Percentiles rank a stretch among this genome's conserved stretches.
Conservation (phyloP, 768 basidiomycete genomes). For the Boletellus ananas region DNA sequence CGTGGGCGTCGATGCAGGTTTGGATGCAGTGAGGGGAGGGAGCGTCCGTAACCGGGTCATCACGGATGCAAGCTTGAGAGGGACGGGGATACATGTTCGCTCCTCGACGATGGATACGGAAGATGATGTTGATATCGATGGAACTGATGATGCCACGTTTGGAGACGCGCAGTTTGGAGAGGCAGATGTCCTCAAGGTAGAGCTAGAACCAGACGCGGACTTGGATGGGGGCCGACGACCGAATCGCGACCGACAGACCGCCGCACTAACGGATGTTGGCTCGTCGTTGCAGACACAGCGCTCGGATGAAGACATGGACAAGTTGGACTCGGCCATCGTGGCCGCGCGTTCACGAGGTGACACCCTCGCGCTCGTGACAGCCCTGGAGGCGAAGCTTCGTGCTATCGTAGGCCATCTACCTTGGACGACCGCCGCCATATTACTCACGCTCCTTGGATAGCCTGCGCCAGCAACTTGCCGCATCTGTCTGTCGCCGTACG, state of each 20-base stretch:
- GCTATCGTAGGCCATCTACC: conserved; percentile 46
- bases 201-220: conserved; percentile 33
- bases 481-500: conserved; percentile 76
- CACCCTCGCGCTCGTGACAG: conserved; percentile 43
- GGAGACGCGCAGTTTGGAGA: conserved; percentile 77
- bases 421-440: conserved; percentile 29
- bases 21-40: conserved; percentile 39
- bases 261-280: not conserved
- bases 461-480: conserved; percentile 48
- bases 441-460: conserved; percentile 12
- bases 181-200: conserved; percentile 51
- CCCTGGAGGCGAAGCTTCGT: conserved; percentile 60
- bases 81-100: conserved; percentile 70
- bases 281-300: not conserved
- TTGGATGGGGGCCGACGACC: conserved; percentile 9
- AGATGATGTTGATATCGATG: conserved; percentile 77
- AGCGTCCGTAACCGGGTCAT: conserved; percentile 40
- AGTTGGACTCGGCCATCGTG: conserved; percentile 47
- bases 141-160: conserved; percentile 64
- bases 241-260: conserved; percentile 29
- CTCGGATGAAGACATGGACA: conserved; percentile 38
- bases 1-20: conserved; percentile 30
- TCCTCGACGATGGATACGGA: conserved; percentile 61
- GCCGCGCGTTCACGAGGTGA: conserved; percentile 48
- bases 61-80: conserved; percentile 37